These are phyloP conservation scores for Pseudoturritis turrita DNA, from an alignment of 345 rosid genomes.

Conservation along the genomic window DNA sequence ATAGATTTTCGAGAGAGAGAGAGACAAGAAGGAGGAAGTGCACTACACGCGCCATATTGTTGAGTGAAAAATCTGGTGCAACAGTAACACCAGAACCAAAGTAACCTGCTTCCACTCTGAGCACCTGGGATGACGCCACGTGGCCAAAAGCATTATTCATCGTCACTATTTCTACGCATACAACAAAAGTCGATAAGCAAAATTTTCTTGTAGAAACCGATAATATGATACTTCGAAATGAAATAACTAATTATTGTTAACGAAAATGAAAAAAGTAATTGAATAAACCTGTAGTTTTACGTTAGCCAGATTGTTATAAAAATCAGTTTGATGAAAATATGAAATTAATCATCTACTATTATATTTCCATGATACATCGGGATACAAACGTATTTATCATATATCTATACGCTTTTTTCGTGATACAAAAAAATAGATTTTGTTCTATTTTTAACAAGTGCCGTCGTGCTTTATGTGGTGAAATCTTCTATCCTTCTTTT, in stretches of 20 bases:
- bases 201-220: not conserved
- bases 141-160: not conserved
- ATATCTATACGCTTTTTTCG: no score
- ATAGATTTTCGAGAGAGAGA: not conserved
- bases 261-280: not conserved
- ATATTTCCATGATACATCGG: not conserved
- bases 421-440: no score
- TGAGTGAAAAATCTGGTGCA: slow-evolving; percentile 14
- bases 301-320: not conserved
- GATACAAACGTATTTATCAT: no score
- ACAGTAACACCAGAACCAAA: slow-evolving; percentile 4
- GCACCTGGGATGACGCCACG: slow-evolving; percentile 25
- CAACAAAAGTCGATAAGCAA: not conserved
- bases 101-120: slow-evolving; percentile 33
- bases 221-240: not conserved
- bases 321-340: not conserved
- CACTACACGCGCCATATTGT: not conserved
- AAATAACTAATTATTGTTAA: no score
- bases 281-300: not conserved
- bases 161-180: not conserved
- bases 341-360: not conserved
- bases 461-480: slow-evolving; percentile 24
- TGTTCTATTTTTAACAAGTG: not conserved
- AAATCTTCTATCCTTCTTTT: slow-evolving; percentile 26
- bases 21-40: not conserved